Conservation (phyloP, 2,329 filamentous ascomycete species). For the Mycosphaerelloides madeirae region DNA sequence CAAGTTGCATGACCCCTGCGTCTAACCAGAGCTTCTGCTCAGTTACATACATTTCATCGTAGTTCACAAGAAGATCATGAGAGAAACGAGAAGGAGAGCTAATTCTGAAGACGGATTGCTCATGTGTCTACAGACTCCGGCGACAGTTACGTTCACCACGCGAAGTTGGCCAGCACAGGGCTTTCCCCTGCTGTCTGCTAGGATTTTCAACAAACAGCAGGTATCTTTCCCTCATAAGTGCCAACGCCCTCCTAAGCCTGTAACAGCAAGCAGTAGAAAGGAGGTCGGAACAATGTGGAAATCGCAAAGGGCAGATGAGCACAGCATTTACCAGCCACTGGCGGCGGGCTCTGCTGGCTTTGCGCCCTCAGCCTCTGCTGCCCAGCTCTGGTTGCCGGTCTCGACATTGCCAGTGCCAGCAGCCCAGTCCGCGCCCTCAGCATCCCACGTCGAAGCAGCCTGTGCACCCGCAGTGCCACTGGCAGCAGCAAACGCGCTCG, state of each 20-base stretch:
- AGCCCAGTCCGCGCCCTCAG: constrained; percentile 63
- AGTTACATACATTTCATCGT: too few relatives aligned
- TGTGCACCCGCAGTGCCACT: constrained; percentile 52
- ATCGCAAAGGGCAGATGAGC: constrained; percentile 10
- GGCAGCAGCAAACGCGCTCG: constrained; percentile 58
- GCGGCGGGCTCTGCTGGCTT: constrained; percentile 31
- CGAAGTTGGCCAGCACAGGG: constrained; percentile 65
- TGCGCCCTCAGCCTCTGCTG: constrained; percentile 34
- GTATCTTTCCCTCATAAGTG: constrained; percentile 99
- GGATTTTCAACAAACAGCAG: constrained; percentile 47
- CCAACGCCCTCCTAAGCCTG: constrained; percentile 46
- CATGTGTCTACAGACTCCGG: constrained; percentile 27
- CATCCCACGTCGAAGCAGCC: constrained; percentile 61
- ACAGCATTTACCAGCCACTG: constrained; percentile 40
- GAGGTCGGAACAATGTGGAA: constrained; percentile 9
- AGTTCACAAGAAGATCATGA: too few relatives aligned
- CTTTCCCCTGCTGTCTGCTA: constrained; percentile 71
- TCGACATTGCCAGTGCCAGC: constrained; percentile 48
- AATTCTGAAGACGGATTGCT: constrained; percentile 14
- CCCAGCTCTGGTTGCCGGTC: constrained; percentile 51
- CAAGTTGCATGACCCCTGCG: too few relatives aligned
- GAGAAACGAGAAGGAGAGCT: neutral
- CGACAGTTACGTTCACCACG: constrained; percentile 26
- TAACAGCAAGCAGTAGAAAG: constrained; percentile 19
- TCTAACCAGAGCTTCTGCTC: too few relatives aligned